These are phyloP conservation scores for Straminergon stramineum DNA, from an alignment of 225 moss, liverwort and hornwort species.

Conservation along the genomic window DNA sequence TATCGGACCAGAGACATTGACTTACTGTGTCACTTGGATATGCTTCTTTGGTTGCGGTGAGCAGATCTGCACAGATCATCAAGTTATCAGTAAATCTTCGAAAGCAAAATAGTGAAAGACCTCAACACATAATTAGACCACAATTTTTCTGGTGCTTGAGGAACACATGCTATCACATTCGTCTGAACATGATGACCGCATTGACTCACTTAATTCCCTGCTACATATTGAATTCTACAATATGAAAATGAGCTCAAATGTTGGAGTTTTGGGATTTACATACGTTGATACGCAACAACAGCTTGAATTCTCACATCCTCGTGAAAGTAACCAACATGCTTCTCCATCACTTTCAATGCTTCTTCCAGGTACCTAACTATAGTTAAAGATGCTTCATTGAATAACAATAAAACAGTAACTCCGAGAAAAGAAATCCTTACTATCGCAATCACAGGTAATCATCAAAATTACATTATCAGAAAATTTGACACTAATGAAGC, in stretches of 20 bases:
- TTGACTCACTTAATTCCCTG: not conserved
- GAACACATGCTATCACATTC: not conserved
- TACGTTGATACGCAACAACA: slow-evolving; percentile 77
- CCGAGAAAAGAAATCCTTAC: not conserved
- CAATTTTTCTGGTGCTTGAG: not conserved
- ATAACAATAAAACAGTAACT: not conserved
- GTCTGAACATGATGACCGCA: not conserved
- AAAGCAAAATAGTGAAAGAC: not conserved
- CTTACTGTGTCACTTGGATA: slow-evolving; percentile 76
- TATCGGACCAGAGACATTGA: not conserved
- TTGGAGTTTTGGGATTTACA: not conserved
- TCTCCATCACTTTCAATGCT: slow-evolving; percentile 81
- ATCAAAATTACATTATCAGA: not conserved
- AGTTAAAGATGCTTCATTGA: slow-evolving; percentile 11
- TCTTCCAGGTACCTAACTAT: slow-evolving; percentile 69
- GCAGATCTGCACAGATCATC: slow-evolving; percentile 44
- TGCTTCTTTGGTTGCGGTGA: slow-evolving; percentile 82
- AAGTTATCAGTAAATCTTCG: not conserved
- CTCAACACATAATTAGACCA: not conserved
- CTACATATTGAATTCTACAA: not conserved
- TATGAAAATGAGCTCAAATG: not conserved
- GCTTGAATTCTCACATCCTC: slow-evolving; percentile 97
- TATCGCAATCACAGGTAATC: not conserved
- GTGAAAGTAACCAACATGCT: slow-evolving; percentile 89
- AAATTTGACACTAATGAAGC: not conserved